Percentiles rank a stretch among this genome's conserved stretches.
These are phyloP conservation scores for Metschnikowia bowlesiae DNA, from an alignment of 805 yeast genomes.

Conservation along the genomic window DNA sequence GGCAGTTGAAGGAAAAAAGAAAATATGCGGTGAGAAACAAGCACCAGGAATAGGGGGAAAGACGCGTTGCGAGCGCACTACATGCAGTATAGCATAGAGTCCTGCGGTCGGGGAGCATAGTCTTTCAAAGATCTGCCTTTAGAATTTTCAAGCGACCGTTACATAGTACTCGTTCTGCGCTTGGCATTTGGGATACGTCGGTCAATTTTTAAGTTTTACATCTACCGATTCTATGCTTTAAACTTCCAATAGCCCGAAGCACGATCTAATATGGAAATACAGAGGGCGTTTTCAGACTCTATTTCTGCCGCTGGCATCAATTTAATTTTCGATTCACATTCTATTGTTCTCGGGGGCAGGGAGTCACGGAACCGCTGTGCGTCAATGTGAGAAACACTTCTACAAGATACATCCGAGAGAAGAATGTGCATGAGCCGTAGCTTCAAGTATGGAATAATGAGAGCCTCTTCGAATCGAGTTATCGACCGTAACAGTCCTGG, in stretches of 20 bases:
- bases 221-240: background rate
- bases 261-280: background rate
- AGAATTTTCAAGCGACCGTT: too few species aligned
- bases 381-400: background rate
- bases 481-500: too few species aligned
- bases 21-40: background rate
- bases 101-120: background rate
- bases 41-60: conserved; percentile 2
- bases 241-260: background rate
- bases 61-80: conserved; percentile 1
- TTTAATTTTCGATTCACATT: background rate
- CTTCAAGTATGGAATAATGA: too few species aligned
- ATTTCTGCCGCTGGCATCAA: background rate
- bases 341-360: background rate
- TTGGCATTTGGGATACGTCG: background rate
- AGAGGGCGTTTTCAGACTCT: background rate
- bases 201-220: background rate
- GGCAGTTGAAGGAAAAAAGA: background rate
- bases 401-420: background rate
- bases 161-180: background rate
- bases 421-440: background rate
- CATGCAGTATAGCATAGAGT: conserved; percentile 1
- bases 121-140: background rate
- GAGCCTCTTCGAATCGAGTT: too few species aligned
- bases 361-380: background rate